These are phyloP conservation scores for Trichoderma sp. DNA, from an alignment of 2,329 filamentous ascomycete species.

Conservation along the genomic window DNA sequence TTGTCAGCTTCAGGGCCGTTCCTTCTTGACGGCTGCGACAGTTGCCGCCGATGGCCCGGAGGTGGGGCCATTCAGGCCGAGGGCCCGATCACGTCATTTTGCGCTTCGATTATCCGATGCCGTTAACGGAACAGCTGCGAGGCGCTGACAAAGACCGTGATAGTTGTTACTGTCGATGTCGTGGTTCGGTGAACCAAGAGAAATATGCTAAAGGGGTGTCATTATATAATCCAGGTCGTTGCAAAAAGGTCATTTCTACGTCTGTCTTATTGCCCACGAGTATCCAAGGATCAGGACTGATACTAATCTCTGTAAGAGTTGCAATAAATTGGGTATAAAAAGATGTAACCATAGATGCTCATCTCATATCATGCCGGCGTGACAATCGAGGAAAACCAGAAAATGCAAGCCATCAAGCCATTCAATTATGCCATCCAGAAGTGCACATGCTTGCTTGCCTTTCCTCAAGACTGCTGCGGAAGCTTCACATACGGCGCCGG, in stretches of 20 bases:
- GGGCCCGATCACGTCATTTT: conserved; percentile 33
- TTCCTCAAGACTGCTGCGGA: conserved; percentile 9
- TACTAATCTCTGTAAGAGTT: neutral
- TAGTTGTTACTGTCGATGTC: neutral
- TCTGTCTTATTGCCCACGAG: neutral
- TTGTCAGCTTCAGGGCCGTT: neutral
- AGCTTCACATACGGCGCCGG: conserved; percentile 73
- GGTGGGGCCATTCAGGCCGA: conserved; percentile 22
- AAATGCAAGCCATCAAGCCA: no score
- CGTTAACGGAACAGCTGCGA: neutral
- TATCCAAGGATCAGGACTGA: neutral
- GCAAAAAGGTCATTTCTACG: neutral
- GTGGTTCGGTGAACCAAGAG: no score
- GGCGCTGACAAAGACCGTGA: neutral
- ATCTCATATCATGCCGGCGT: no score
- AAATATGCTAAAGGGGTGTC: no score
- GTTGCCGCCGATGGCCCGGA: conserved; percentile 27
- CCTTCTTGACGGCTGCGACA: neutral
- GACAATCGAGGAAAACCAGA: no score
- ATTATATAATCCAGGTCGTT: no score
- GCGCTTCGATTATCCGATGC: conserved; percentile 16
- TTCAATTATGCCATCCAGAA: neutral
- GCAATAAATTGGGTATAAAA: neutral
- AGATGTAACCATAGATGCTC: neutral
- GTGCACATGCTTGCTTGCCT: neutral